phyloP scores from a whole-genome alignment of 2,329 filamentous ascomycete species.

The Capronia epimyces region DNA sequence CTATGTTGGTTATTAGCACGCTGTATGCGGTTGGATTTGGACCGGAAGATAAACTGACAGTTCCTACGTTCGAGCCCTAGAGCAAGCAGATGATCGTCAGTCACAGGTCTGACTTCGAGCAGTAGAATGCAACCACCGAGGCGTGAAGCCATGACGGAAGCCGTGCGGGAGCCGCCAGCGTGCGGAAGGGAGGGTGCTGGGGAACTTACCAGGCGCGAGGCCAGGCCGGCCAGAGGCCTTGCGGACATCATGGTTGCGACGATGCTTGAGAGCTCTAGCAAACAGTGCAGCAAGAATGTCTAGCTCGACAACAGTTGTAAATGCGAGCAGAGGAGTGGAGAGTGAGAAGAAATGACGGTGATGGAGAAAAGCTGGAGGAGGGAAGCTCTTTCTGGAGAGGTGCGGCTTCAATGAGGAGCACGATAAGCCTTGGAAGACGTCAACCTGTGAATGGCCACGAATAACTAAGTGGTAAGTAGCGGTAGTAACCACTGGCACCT shows the following conservation, averaged over 20 bases:
- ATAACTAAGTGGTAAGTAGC: not conserved
- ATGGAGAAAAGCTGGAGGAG: constrained; percentile 34
- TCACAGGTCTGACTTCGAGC: not conserved
- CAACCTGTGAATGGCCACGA: constrained; percentile 8
- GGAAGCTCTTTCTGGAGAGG: constrained; percentile 7
- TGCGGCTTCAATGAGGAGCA: constrained; percentile 13
- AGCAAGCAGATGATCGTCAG: constrained; percentile 13
- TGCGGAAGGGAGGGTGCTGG: constrained; percentile 37
- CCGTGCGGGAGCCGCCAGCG: constrained; percentile 6
- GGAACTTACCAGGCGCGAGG: constrained; percentile 32
- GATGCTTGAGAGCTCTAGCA: constrained; percentile 35
- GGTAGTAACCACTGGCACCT: constrained; percentile 5
- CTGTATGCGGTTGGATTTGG: constrained; percentile 3
- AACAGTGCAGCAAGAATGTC: constrained; percentile 29
- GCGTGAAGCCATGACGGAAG: constrained; percentile 5
- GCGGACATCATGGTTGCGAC: constrained; percentile 44
- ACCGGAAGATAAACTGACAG: constrained; percentile 36
- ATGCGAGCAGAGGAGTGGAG: constrained; percentile 36
- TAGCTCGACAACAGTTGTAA: constrained; percentile 33
- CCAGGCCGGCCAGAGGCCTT: constrained; percentile 32
- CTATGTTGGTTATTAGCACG: constrained; percentile 28
- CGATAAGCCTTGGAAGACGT: constrained; percentile 25
- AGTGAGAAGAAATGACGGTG: constrained; percentile 34
- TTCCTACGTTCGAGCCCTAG: constrained; percentile 43
- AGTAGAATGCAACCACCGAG: not conserved